Base-by-base conservation (phyloP, 371 early-diverging fungal genomes). In the Funneliformis caledonium region DNA sequence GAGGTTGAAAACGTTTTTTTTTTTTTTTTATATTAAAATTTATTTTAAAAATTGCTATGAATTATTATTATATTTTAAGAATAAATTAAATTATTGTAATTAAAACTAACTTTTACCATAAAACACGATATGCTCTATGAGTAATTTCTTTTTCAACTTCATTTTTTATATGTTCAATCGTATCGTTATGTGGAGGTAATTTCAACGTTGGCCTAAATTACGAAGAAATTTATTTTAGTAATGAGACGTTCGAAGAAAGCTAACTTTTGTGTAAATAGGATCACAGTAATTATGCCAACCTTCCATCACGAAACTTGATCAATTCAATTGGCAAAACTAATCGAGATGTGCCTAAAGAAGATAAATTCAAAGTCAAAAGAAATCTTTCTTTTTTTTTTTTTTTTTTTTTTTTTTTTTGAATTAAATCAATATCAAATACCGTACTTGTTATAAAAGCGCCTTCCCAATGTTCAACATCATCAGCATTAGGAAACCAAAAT, bases 401-500 rank as follows among this genome's bases (percentile, higher is more conserved):
- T n/a, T n/a, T n/a, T n/a, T n/a, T n/a, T n/a, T n/a, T n/a, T 56
- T 19, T 14, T n/a, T 12, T 10, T 60, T 19, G 11, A 60, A 60
- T 4, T 64, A 26, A 8, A 65, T n/a, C 4, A 59, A 8, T 59
- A 3, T n/a, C 9, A 0, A 43, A 16, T 10, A 68, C 19, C 26
- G 43, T 64, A 78, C 69, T 68, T 12, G 78, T 78, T 26, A 78
- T 78, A 78, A 78, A 78, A 4, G 78, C 69, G 50, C 78, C 78
- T 68, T 65, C 9, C 78, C 78, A 78, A 11, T 52, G 47, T 12
- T 26, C 67, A 68, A 19, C 47, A 56, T 78, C 69, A 48, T 42
- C 47, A 68, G 68, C 31, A 42, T 78, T 78, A 16, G 78, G 78
- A 50, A 78, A 78, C 78, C 69, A 65, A 56, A n/a, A 68, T 56